phyloP scores from a whole-genome alignment of 805 yeast genomes.

The Hagleromyces aurorensis region DNA sequence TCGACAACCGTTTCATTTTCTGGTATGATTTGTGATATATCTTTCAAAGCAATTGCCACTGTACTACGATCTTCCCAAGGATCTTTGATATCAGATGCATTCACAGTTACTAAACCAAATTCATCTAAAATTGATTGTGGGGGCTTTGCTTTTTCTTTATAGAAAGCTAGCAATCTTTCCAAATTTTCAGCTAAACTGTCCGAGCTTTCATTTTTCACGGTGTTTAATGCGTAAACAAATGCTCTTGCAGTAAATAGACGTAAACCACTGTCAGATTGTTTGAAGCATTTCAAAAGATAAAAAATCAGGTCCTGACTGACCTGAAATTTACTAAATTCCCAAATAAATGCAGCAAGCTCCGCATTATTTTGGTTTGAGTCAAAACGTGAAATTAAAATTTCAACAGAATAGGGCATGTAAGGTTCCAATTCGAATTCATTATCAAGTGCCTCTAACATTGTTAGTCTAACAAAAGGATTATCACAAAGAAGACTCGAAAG shows the following conservation, averaged over 20 bases:
- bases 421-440: constrained; percentile 56
- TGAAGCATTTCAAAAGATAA: constrained; percentile 44
- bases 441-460: constrained; percentile 78
- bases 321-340: constrained; percentile 65
- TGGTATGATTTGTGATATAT: constrained; percentile 39
- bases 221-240: constrained; percentile 43
- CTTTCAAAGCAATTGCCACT: constrained; percentile 57
- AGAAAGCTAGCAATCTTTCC: constrained; percentile 44
- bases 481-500: constrained; percentile 51
- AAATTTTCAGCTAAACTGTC: constrained; percentile 32
- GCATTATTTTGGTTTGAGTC: constrained; percentile 60
- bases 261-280: constrained; percentile 52
- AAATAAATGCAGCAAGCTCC: constrained; percentile 67
- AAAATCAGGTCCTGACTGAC: constrained; percentile 32
- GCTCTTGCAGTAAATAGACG: constrained; percentile 69
- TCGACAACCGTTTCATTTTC: constrained; percentile 37
- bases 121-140: constrained; percentile 72
- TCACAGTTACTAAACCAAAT: constrained; percentile 67
- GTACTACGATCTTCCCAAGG: constrained; percentile 84
- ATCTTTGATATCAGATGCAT: constrained; percentile 56
- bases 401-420: constrained; percentile 45
- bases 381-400: constrained; percentile 70
- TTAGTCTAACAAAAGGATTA: constrained; percentile 62
- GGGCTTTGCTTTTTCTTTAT: constrained; percentile 53
- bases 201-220: constrained; percentile 23